Evolutionary conservation across 139 green algal genomes (phyloP).

Genomic region (Nannochloris sp.): DNA sequence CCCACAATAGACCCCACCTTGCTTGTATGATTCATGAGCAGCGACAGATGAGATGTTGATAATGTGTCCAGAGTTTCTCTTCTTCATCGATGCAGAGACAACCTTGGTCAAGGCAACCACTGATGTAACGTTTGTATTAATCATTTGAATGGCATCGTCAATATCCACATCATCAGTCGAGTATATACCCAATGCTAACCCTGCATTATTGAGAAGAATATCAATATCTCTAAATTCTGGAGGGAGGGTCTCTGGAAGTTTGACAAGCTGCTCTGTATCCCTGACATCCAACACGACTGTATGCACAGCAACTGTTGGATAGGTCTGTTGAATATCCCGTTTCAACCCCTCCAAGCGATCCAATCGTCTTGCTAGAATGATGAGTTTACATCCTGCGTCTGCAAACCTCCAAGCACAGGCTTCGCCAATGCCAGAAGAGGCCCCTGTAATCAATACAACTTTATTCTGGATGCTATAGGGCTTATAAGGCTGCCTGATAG

Average conservation of each 20-base stretch:
- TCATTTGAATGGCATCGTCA: slow-evolving; percentile 54
- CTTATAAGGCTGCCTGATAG: too few species aligned
- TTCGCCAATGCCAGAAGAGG: slow-evolving; percentile 56
- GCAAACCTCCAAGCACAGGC: slow-evolving; percentile 59
- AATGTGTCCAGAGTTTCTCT: slow-evolving; percentile 61
- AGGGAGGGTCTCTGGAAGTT: slow-evolving; percentile 9
- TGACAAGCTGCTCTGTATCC: slow-evolving; percentile 26
- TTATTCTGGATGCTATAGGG: not conserved
- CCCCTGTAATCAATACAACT: not conserved
- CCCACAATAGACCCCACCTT: slow-evolving; percentile 66
- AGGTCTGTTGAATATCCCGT: slow-evolving; percentile 18
- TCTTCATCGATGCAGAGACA: slow-evolving; percentile 55
- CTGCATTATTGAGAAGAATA: slow-evolving; percentile 83
- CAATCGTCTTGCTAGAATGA: slow-evolving; percentile 56
- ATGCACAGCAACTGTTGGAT: slow-evolving; percentile 29
- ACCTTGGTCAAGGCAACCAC: slow-evolving; percentile 56
- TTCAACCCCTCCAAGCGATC: slow-evolving; percentile 49
- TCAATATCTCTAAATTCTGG: slow-evolving; percentile 41
- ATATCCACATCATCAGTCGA: slow-evolving; percentile 32
- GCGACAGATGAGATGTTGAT: slow-evolving; percentile 68
- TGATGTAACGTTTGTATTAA: slow-evolving; percentile 69
- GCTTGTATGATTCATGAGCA: slow-evolving; percentile 58
- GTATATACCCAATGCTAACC: slow-evolving; percentile 54
- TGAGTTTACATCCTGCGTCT: slow-evolving; percentile 52
- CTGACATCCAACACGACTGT: slow-evolving; percentile 47